These are phyloP conservation scores for Fonsecaea pedrosoi DNA, from an alignment of 2,329 filamentous ascomycete genomes.

Conservation along the genomic window DNA sequence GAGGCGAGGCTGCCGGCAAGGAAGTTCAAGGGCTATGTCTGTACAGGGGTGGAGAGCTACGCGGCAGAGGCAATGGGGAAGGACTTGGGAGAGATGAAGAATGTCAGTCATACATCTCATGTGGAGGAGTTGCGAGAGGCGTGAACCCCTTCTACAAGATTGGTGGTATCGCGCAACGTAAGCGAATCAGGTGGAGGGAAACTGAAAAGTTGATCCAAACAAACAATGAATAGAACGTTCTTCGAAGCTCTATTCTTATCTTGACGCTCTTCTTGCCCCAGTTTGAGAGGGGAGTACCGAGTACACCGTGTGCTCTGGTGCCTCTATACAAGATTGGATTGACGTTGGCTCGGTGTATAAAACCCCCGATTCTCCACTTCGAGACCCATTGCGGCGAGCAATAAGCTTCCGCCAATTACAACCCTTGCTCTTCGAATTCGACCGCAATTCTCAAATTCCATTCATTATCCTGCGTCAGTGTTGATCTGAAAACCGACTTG, in stretches of 20 bases:
- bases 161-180: background rate
- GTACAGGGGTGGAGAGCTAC: conserved; percentile 41
- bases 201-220: background rate
- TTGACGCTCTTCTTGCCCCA: too few species aligned
- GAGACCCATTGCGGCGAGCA: background rate
- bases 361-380: background rate
- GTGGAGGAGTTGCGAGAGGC: conserved; percentile 26
- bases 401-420: conserved; percentile 1
- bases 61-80: conserved; percentile 29
- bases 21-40: conserved; percentile 48
- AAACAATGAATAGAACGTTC: background rate
- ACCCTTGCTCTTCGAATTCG: background rate
- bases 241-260: too few species aligned
- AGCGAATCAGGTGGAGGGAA: background rate
- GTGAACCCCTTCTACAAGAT: background rate
- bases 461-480: background rate
- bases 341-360: background rate
- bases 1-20: conserved; percentile 48
- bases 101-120: conserved; percentile 11
- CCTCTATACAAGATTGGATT: background rate
- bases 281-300: too few species aligned
- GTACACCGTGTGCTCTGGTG: background rate
- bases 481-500: background rate
- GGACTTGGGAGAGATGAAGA: conserved; percentile 24
- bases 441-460: background rate